phyloP scores from a whole-genome alignment of 2,329 filamentous ascomycete species.

The Lachnellula cervina region DNA sequence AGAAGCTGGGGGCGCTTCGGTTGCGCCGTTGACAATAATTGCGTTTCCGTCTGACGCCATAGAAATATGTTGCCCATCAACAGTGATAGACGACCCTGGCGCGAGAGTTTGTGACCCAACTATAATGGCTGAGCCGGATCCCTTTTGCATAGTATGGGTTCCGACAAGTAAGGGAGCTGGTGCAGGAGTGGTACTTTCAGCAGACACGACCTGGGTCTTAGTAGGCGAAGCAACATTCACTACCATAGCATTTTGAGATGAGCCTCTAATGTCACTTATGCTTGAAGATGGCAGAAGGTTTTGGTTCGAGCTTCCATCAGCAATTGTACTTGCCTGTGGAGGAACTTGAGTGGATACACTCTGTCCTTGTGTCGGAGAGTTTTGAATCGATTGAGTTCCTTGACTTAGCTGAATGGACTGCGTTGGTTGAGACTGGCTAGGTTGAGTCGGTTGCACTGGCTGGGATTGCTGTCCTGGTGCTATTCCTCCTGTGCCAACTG shows the following conservation, averaged over 20 bases:
- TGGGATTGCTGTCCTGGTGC: too few relatives aligned
- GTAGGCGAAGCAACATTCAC: not conserved
- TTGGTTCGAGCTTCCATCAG: not conserved
- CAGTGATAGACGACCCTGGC: conserved; percentile 23
- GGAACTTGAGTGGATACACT: not conserved
- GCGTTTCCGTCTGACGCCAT: conserved; percentile 15
- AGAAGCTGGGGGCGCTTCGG: conserved; percentile 4
- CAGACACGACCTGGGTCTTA: not conserved
- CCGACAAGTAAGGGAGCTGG: conserved; percentile 19
- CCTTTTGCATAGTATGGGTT: conserved; percentile 17
- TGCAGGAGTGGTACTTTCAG: not conserved
- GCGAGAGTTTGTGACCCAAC: conserved; percentile 23
- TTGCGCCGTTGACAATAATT: conserved; percentile 19
- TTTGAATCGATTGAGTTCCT: not conserved
- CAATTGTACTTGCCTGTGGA: not conserved
- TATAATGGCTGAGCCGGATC: conserved; percentile 15
- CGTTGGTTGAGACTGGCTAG: too few relatives aligned
- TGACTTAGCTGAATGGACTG: too few relatives aligned
- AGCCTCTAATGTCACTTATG: not conserved
- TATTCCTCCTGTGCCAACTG: too few relatives aligned
- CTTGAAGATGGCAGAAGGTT: not conserved
- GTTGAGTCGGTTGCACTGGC: too few relatives aligned
- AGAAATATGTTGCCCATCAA: conserved; percentile 21
- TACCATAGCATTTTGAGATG: not conserved
- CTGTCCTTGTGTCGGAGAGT: not conserved